These are phyloP conservation scores for Clavulina sp. DNA, from an alignment of 768 basidiomycete species.

Conservation along the genomic window DNA sequence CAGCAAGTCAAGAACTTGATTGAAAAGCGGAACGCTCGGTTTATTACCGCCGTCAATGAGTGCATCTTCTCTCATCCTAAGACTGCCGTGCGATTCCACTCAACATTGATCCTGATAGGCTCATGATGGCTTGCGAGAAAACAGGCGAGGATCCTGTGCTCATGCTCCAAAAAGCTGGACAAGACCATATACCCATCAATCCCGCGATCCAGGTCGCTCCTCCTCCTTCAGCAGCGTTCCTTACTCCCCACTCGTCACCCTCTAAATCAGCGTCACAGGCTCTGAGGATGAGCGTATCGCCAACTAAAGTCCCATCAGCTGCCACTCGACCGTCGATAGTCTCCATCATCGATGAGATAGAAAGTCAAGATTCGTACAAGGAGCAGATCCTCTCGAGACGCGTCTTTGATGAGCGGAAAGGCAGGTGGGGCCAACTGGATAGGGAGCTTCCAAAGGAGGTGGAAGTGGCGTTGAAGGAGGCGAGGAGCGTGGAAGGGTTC, in stretches of 20 bases:
- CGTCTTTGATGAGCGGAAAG: conserved; percentile 34
- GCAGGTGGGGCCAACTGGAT: conserved; percentile 38
- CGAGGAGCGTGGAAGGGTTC: conserved; percentile 43
- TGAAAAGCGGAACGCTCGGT: conserved; percentile 48
- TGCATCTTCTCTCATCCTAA: conserved; percentile 24
- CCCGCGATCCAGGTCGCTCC: conserved; percentile 19
- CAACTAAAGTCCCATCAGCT: conserved; percentile 22
- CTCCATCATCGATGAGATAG: conserved; percentile 39
- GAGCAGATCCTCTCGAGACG: conserved; percentile 48
- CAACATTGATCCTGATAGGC: conserved; percentile 23
- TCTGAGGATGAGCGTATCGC: conserved; percentile 8
- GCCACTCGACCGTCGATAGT: conserved; percentile 40
- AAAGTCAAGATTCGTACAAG: conserved; percentile 43
- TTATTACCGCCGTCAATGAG: conserved; percentile 52
- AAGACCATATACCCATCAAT: conserved; percentile 53
- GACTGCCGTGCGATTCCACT: too few relatives aligned
- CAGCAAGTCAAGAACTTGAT: conserved; percentile 50
- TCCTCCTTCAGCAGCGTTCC: conserved; percentile 9
- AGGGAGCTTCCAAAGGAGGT: conserved; percentile 42
- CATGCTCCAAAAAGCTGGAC: conserved; percentile 48
- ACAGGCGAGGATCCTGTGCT: conserved; percentile 32
- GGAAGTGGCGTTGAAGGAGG: conserved; percentile 32
- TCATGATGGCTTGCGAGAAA: conserved; percentile 36
- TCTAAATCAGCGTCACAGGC: conserved; percentile 9
- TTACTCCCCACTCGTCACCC: conserved; percentile 8